Evolutionary conservation across 1,284 basidiomycete genomes (phyloP), one percentile per base, ranked within the genome.

Genomic region (Clitocybe nebularis): DNA sequence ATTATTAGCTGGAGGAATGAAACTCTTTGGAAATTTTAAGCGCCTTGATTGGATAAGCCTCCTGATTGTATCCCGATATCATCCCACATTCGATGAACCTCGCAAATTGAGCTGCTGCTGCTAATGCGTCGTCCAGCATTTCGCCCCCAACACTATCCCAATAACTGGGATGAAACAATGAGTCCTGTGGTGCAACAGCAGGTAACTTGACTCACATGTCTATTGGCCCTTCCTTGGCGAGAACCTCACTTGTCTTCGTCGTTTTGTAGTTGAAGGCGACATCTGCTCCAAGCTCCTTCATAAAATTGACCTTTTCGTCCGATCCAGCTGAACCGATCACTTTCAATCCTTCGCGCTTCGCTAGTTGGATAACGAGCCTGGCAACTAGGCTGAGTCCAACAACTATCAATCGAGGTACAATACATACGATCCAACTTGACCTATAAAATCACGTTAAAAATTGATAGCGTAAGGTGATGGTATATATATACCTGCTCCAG

Each of bases 241-340:
- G 73, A 8, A 75, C 66, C 26, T 66, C 61, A 29, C 63, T 59
- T 28, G 66, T 67, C 43, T 61, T 56, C 19, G 59, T 55, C 1
- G 59, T 67, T 61, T 84, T 84, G 65, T 84, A 84, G 62, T 85
- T 81, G 60, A 86, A 71, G 2, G 72, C 76, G 13, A 72, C 65
- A 50, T 81, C 76, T 25, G 71, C 72, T 2, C 79, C 79, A 22
- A 81, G 58, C 17, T 68, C 56, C 50, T 71, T 68, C 47, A 81
- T 67, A 57, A 75, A 76, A 6, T 63, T 57, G 43, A 79, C 75
- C 60, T 86, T 86, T 26, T 76, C 75, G 5, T 72, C 64, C 0
- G 75, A 72, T 4, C 82, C 81, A 0, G 79, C 78, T 3, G 81
- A 78, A 1, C 74, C 80, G 43, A 84, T 77, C 41, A 86, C 80